Percentiles rank a stretch among this genome's conserved stretches.
Evolutionary conservation across 192 early-diverging fungal species (phyloP).

Genomic region (Coemansia sp.): DNA sequence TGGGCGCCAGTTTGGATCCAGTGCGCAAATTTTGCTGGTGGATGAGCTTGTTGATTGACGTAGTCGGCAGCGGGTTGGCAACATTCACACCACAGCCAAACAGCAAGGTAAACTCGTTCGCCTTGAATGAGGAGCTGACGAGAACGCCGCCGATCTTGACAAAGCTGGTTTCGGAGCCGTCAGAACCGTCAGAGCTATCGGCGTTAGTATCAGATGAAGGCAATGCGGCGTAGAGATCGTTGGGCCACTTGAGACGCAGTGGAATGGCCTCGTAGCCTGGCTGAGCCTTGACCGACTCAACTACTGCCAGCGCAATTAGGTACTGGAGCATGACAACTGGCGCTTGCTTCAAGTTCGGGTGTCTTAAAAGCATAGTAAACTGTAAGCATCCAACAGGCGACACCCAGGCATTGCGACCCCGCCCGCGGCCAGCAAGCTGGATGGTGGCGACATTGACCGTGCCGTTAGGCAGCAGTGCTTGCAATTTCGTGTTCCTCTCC

Average conservation of each 20-base stretch:
- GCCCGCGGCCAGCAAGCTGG: conserved; percentile 86
- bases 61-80: conserved; percentile 81
- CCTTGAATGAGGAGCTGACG: conserved; percentile 76
- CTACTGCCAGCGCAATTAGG: conserved; percentile 81
- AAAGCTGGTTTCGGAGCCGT: conserved; percentile 31
- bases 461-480: conserved; percentile 70
- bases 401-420: conserved; percentile 94
- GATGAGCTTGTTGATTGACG: conserved; percentile 84
- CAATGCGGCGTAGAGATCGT: conserved; percentile 85
- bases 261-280: conserved; percentile 80
- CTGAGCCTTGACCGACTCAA: conserved; percentile 69
- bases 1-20: conserved; percentile 45
- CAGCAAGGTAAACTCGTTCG: conserved; percentile 75
- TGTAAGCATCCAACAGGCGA: conserved; percentile 88
- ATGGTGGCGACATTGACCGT: conserved; percentile 77
- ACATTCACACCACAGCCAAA: conserved; percentile 89
- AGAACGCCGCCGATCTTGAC: conserved; percentile 91
- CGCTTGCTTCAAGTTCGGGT: conserved; percentile 59
- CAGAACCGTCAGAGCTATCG: conserved; percentile 43
- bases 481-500: conserved; percentile 81
- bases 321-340: conserved; percentile 95
- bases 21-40: conserved; percentile 57
- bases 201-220: not conserved
- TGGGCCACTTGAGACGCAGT: conserved; percentile 95
- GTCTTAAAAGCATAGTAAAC: conserved; percentile 82